Base-by-base conservation (phyloP, 306 rosid genomes). In the Citrullus amarus region DNA sequence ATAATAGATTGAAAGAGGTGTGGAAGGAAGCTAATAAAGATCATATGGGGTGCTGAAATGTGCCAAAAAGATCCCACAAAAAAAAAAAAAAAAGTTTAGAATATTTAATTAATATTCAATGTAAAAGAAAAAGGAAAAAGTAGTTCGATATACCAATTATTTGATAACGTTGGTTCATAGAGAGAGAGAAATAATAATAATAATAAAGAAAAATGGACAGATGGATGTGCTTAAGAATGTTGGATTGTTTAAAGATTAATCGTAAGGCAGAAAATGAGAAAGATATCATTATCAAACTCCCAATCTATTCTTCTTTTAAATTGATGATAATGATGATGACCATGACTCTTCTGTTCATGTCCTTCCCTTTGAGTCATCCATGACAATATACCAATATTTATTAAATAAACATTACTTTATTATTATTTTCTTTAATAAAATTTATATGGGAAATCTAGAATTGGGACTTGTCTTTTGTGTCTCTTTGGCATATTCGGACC, bases 71-170 rank as follows among this genome's bases (percentile, higher is more conserved):
- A 53, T 16, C 7, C n/a, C n/a, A 53, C n/a, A 5, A 53, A 5
- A 50, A 51, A 1, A 15, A 1, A 15, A 5, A 51, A 51, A 15
- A 30, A 14, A 7, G 18, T 0, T 8, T 60, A 4, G 3, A 60
- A 62, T 32, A 62, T 62, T 53, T 53, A 5, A 28, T 5, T 62
- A 57, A 62, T 62, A 32, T 30, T 14, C 0, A 6, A 14, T 28
- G 2, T 0, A 3, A 69, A 11, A 69, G 4, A n/a, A 43, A 66
- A 20, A 20, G 55, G 17, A 69, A 69, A 69, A 69, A 32, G 69
- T 34, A 62, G 75, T 69, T 43, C 3, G 39, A 61, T 61, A 66
- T 16, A n/a, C 75, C 75, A 69, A 69, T 69, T n/a, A 69, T 69
- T 69, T 69, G 75, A 69, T 43, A 66, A 65, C 8, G 2, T 56